phyloP scores from a whole-genome alignment of 306 rosid species.

The Morella rubra region DNA sequence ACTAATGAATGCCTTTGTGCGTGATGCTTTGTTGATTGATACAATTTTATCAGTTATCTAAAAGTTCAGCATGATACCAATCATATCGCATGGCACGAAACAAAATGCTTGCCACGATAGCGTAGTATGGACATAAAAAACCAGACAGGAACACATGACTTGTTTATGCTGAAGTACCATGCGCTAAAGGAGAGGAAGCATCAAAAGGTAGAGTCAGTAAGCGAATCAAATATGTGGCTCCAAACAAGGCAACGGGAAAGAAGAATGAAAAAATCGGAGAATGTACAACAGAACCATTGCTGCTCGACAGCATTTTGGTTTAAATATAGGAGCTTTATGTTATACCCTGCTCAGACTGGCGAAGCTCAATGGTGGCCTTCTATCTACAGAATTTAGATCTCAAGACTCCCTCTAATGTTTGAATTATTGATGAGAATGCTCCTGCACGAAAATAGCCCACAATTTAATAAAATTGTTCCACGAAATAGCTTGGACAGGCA shows the following conservation, averaged over 20 bases:
- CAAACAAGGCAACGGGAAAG: not conserved
- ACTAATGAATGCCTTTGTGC: too few species aligned
- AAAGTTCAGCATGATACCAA: not conserved
- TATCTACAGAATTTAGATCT: constrained; percentile 49
- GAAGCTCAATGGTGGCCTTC: constrained; percentile 20
- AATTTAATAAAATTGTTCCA: not conserved
- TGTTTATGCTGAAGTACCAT: not conserved
- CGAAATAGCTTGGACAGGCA: not conserved
- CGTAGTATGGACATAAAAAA: not conserved
- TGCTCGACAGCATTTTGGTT: not conserved
- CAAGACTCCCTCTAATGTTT: constrained; percentile 57
- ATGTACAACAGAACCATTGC: not conserved
- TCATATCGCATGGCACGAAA: not conserved
- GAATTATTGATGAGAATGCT: constrained; percentile 50
- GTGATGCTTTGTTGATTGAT: not conserved
- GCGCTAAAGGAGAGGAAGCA: not conserved
- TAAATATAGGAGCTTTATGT: not conserved
- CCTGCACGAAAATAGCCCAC: constrained; percentile 50
- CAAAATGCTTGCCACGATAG: not conserved
- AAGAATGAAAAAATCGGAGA: not conserved
- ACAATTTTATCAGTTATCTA: not conserved
- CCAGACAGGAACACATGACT: not conserved
- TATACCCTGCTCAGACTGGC: not conserved
- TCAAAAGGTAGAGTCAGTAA: not conserved
- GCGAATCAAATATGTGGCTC: not conserved